Percentiles rank a stretch among this genome's conserved stretches.
phyloP scores from a whole-genome alignment of 768 basidiomycete species.

The Leucocoprinus birnbaumii region DNA sequence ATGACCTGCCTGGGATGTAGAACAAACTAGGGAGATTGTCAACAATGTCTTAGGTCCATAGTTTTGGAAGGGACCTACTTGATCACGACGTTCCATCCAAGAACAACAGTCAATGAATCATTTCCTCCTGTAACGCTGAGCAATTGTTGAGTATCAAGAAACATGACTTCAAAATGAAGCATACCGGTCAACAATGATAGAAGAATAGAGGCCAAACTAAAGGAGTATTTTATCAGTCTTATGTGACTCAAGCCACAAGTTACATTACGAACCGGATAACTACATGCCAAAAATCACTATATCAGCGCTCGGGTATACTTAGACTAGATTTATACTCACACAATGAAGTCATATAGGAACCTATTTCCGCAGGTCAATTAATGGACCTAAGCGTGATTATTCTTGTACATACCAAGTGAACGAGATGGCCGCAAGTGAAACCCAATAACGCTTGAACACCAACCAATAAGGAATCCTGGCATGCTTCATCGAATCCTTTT shows the following conservation, averaged over 20 bases:
- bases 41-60: neutral
- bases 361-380: slow-evolving; percentile 20
- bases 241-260: neutral
- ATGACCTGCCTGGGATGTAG: slow-evolving; percentile 35
- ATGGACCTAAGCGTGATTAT: neutral
- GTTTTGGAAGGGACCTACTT: slow-evolving; percentile 47
- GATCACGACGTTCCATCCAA: slow-evolving; percentile 86
- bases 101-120: slow-evolving; percentile 52
- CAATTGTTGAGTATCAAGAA: neutral
- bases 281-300: slow-evolving; percentile 18
- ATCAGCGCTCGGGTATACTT: neutral
- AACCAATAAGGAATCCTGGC: slow-evolving; percentile 74
- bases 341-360: slow-evolving; percentile 83
- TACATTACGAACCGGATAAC: slow-evolving; percentile 56
- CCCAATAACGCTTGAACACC: slow-evolving; percentile 78
- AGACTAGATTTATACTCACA: slow-evolving; percentile 36
- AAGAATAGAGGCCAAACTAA: slow-evolving; percentile 80
- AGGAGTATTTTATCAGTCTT: neutral
- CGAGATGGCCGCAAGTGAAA: slow-evolving; percentile 68
- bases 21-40: slow-evolving; percentile 25
- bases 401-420: slow-evolving; percentile 59
- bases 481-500: slow-evolving; percentile 76
- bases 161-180: slow-evolving; percentile 9
- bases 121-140: slow-evolving; percentile 56
- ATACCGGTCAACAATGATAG: slow-evolving; percentile 68